Evolutionary conservation across 768 basidiomycete species (phyloP), one percentile per base, ranked within the genome.

Genomic region (Asterophora parasitica): DNA sequence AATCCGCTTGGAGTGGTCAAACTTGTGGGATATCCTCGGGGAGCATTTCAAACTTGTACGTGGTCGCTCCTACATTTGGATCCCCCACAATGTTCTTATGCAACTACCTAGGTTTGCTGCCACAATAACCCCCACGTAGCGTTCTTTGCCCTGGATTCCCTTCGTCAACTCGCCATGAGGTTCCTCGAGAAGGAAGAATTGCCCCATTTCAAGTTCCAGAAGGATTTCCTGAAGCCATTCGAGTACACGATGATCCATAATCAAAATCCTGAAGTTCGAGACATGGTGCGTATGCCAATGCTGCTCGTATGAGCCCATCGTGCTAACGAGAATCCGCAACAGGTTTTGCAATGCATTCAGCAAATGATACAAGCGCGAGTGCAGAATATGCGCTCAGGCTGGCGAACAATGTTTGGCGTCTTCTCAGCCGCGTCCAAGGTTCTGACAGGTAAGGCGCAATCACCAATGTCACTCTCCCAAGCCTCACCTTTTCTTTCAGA

Each of bases 351-450:
- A 78, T 99, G 96, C 61, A 75, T 99, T 39, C 92, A 97, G 62
- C 96, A 98, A 70, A 98, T 98, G 96, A 83, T 98, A 46, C 94
- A 96, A 70, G 90, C 92, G 13, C 81, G 91, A 31, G 91, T 89
- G 13, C 83, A 89, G 57, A 98, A 98, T 62, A 80, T 99, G 74
- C 85, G 96, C 27, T 98, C 96, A 0, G 96, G 96, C 23, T 99
- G 96, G 96, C 77, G 93, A 51, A 99, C 96, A 1, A 97, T 99
- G 92, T 98, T 99, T 66, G 90, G 91, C 17, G 96, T 98, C 11
- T 98, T 98, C 62, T 89, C 94, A 28, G 92, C 96, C 12, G 93
- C 96, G 0, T 94, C 94, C 8, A 93, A 88, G 63, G 93, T 91
- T 19, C 72, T 86, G 19, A 94, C 92, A 59, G 88, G 91, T 88